phyloP scores from a whole-genome alignment of 2,329 filamentous ascomycete genomes.

The Ceratocystiopsis brevicomis region DNA sequence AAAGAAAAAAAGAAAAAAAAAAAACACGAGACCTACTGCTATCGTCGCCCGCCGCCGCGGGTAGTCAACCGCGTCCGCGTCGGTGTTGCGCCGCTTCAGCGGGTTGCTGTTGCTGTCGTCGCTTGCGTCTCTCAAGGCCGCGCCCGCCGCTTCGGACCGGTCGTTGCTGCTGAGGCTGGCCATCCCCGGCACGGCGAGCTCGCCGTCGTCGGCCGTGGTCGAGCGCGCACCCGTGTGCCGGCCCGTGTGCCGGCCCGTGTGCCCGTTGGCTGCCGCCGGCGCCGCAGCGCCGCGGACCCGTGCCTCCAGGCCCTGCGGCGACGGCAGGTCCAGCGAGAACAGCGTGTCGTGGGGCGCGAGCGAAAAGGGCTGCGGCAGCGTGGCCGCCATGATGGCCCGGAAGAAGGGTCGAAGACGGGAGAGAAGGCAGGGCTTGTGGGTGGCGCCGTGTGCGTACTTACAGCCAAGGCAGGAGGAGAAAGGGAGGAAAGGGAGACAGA shows the following conservation, averaged over 20 bases:
- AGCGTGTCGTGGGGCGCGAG: background rate
- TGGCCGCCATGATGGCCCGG: background rate
- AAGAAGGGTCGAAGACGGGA: background rate
- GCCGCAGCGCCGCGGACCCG: too few relatives aligned
- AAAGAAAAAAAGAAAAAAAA: constrained; percentile 2
- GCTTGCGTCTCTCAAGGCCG: constrained; percentile 13
- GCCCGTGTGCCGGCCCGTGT: too few relatives aligned
- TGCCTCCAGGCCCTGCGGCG: too few relatives aligned
- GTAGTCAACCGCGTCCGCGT: constrained; percentile 38
- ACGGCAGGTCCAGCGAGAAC: background rate
- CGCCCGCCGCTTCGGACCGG: too few relatives aligned
- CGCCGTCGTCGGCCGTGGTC: too few relatives aligned
- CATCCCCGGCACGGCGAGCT: too few relatives aligned
- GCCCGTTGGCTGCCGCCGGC: too few relatives aligned
- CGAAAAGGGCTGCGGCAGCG: background rate
- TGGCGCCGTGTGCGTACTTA: background rate
- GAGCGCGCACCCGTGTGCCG: too few relatives aligned
- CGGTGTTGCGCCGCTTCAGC: constrained; percentile 42
- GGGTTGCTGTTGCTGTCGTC: constrained; percentile 40
- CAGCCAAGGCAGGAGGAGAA: background rate
- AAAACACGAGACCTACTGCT: constrained; percentile 29
- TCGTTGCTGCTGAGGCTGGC: too few relatives aligned
- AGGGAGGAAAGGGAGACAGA: background rate
- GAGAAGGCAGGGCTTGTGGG: background rate
- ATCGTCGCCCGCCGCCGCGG: constrained; percentile 46